A percentile compares a stretch with the other conserved stretches of the same genome.
Conservation (phyloP, 23 red algal genomes). For the Gracilaria vermiculophylla region DNA sequence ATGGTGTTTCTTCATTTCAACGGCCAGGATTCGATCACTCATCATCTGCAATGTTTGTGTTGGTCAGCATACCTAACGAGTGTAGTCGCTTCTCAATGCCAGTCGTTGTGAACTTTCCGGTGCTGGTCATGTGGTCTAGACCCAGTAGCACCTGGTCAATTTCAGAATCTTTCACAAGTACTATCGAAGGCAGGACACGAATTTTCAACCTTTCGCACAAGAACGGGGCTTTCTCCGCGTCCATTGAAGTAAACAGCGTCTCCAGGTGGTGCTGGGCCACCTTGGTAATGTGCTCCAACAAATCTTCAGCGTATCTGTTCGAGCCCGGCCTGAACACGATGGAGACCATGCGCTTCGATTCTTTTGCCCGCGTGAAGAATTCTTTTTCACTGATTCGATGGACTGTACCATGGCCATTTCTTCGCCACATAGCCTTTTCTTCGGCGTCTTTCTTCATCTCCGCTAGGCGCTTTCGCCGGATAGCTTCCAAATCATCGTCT, state of each 20-base stretch:
- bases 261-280: constrained; percentile 79
- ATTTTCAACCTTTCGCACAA: constrained; percentile 74
- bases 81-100: constrained; percentile 46
- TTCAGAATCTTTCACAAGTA: constrained; percentile 70
- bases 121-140: constrained; percentile 64
- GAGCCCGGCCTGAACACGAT: constrained; percentile 62
- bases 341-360: constrained; percentile 61
- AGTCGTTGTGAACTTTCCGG: constrained; percentile 62
- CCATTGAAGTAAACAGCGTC: constrained; percentile 65
- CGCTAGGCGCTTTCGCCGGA: constrained; percentile 50
- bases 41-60: constrained; percentile 68
- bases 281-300: constrained; percentile 46
- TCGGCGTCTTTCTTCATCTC: constrained; percentile 55
- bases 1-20: no score
- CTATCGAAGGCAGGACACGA: constrained; percentile 73
- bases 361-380: constrained; percentile 59
- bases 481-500: constrained; percentile 65
- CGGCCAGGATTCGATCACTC: neutral
- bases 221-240: constrained; percentile 83
- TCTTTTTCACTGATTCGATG: constrained; percentile 58
- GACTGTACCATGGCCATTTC: constrained; percentile 61
- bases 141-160: constrained; percentile 73
- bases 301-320: constrained; percentile 53
- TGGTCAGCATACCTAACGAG: constrained; percentile 61
- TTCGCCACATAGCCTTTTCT: constrained; percentile 43